phyloP scores from a whole-genome alignment of 2,329 filamentous ascomycete species.

The Sclerotiophoma versabilis region DNA sequence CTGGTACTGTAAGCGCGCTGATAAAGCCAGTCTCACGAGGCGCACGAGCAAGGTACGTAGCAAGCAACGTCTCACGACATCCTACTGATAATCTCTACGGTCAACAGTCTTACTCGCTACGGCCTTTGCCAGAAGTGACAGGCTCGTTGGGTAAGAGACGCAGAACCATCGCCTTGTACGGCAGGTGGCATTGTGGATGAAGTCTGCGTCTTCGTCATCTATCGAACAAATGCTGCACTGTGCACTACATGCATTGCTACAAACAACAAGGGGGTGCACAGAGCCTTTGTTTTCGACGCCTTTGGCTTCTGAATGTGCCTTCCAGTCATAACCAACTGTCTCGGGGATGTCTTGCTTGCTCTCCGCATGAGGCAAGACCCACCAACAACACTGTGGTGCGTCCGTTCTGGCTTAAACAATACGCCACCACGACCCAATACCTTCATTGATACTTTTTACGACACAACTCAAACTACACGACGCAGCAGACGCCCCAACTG shows the following conservation, averaged over 20 bases:
- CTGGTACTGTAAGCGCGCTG: not conserved
- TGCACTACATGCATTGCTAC: not conserved
- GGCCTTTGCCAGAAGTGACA: not conserved
- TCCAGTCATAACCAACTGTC: conserved; percentile 9
- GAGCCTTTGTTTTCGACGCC: not conserved
- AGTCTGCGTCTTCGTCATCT: not conserved
- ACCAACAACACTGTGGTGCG: not conserved
- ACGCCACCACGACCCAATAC: not conserved
- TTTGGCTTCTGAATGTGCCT: conserved; percentile 3
- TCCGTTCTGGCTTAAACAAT: not conserved
- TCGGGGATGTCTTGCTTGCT: conserved; percentile 12
- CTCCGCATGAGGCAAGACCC: conserved; percentile 7
- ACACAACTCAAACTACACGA: not conserved
- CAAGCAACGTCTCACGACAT: not conserved
- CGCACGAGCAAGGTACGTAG: not conserved
- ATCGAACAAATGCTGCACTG: not conserved
- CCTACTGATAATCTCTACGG: not conserved
- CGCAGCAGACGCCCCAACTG: not conserved
- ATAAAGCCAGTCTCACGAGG: not conserved
- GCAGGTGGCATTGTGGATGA: not conserved
- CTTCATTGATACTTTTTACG: not conserved
- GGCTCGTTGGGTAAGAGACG: not conserved
- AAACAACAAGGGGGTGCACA: not conserved
- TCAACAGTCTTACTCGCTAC: not conserved
- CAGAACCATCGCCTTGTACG: not conserved